Percentiles rank a stretch among this genome's conserved stretches.
These are phyloP conservation scores for Trypanosoma scelopori DNA, from an alignment of 208 protist species.

Conservation along the genomic window DNA sequence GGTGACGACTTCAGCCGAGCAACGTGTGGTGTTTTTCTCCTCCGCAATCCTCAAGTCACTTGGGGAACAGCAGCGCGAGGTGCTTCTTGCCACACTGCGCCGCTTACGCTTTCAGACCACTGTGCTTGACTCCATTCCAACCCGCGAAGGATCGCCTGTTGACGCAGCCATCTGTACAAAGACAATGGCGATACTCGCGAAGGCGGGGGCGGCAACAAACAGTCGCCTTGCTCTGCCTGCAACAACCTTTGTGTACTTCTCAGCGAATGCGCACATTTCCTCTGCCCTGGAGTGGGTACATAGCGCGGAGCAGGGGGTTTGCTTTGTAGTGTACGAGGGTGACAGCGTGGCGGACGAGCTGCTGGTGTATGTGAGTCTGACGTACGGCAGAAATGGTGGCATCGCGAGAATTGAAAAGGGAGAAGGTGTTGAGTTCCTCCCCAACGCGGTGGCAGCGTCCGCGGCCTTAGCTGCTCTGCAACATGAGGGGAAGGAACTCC, in stretches of 20 bases:
- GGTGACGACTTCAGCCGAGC: conserved; percentile 24
- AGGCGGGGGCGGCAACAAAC: no score
- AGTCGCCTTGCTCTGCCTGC: no score
- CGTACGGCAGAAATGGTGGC: conserved; percentile 32
- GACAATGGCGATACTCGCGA: conserved; percentile 34
- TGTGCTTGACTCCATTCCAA: conserved; percentile 57
- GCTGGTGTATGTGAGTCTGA: conserved; percentile 41
- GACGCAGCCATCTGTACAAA: conserved; percentile 78
- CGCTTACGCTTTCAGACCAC: conserved; percentile 66
- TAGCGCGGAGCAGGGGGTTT: conserved; percentile 39
- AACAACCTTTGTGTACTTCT: conserved; percentile 34
- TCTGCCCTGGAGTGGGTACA: conserved; percentile 56
- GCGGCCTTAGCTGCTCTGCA: conserved; percentile 49
- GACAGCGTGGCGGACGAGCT: conserved; percentile 73
- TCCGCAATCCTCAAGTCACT: conserved; percentile 51
- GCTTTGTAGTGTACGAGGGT: conserved; percentile 57
- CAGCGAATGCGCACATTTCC: conserved; percentile 61
- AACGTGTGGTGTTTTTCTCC: conserved; percentile 71
- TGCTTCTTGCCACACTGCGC: conserved; percentile 55
- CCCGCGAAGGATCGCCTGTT: conserved; percentile 57
- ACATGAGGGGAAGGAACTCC: conserved; percentile 50
- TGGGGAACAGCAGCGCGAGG: conserved; percentile 31
- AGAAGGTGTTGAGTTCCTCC: conserved; percentile 45
- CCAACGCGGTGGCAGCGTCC: conserved; percentile 31
- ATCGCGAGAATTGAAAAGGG: conserved; percentile 45